phyloP scores from a whole-genome alignment of 495 filamentous ascomycete genomes.

The Penicillium silybi region DNA sequence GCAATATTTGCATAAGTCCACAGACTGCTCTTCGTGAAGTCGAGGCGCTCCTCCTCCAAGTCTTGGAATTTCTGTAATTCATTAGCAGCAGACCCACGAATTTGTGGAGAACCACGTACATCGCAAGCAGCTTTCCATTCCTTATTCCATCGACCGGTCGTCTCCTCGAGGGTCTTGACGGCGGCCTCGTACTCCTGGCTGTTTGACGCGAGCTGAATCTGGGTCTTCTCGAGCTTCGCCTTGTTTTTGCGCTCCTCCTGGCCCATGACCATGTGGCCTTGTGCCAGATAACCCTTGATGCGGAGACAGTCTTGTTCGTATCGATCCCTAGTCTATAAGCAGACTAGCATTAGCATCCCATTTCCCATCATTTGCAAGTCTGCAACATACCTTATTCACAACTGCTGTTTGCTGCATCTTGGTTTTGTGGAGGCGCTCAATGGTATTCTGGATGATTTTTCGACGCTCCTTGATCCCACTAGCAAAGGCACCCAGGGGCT shows the following conservation, averaged over 20 bases:
- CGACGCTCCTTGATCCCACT: slow-evolving; percentile 92
- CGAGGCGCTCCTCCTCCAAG: slow-evolving; percentile 92
- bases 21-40: slow-evolving; percentile 94
- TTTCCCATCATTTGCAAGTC: not conserved
- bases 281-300: slow-evolving; percentile 97
- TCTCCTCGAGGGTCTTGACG: slow-evolving; percentile 91
- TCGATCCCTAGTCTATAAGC: slow-evolving; percentile 70
- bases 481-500: slow-evolving; percentile 85
- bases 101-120: slow-evolving; percentile 34
- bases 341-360: slow-evolving; percentile 20
- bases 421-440: slow-evolving; percentile 88
- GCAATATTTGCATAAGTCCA: slow-evolving; percentile 98
- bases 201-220: slow-evolving; percentile 84
- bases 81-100: not conserved
- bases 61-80: slow-evolving; percentile 86
- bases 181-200: slow-evolving; percentile 92
- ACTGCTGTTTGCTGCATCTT: slow-evolving; percentile 87
- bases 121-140: slow-evolving; percentile 98
- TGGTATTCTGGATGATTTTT: slow-evolving; percentile 89
- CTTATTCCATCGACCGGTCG: slow-evolving; percentile 91
- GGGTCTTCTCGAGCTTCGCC: slow-evolving; percentile 96
- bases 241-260: slow-evolving; percentile 99
- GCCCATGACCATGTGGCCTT: slow-evolving; percentile 99
- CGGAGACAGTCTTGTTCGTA: slow-evolving; percentile 97
- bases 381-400: slow-evolving; percentile 76